Conservation (phyloP, 176 grass and related monocot species). For the Bolboschoenus planiculmis region DNA sequence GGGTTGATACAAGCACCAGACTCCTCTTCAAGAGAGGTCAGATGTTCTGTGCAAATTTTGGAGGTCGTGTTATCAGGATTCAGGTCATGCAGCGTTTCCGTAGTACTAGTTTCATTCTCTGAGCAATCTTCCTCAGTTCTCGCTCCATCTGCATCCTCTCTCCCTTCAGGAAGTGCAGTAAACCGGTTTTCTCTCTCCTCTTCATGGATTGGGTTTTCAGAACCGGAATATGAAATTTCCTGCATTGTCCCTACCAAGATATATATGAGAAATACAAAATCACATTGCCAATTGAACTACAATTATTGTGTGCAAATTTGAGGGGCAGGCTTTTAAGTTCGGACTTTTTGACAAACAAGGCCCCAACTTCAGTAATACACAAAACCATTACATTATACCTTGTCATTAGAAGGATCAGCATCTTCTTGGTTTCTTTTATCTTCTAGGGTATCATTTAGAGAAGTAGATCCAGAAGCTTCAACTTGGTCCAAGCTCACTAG, state of each 20-base stretch:
- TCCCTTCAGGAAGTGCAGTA: constrained; percentile 22
- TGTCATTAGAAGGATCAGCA: neutral
- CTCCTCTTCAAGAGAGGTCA: constrained; percentile 19
- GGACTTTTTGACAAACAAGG: constrained; percentile 30
- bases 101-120: constrained; percentile 12
- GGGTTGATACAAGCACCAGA: neutral
- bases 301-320: neutral
- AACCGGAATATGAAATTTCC: constrained; percentile 40
- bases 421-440: constrained; percentile 18
- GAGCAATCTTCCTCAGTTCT: constrained; percentile 21
- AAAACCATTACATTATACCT: constrained; percentile 21
- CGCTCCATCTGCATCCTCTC: constrained; percentile 28
- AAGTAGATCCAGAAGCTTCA: constrained; percentile 11
- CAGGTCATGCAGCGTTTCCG: neutral
- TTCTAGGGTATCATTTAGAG: neutral
- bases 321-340: neutral
- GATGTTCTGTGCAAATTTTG: neutral
- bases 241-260: constrained; percentile 52
- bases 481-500: neutral
- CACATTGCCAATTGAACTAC: neutral
- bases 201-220: constrained; percentile 47
- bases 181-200: constrained; percentile 12
- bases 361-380: neutral
- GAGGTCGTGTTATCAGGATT: neutral
- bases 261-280: constrained; percentile 34